Evolutionary conservation across 164 flowering plant genomes (phyloP), one percentile per base, ranked within the genome.

Genomic region (Liriodendron chinense): DNA sequence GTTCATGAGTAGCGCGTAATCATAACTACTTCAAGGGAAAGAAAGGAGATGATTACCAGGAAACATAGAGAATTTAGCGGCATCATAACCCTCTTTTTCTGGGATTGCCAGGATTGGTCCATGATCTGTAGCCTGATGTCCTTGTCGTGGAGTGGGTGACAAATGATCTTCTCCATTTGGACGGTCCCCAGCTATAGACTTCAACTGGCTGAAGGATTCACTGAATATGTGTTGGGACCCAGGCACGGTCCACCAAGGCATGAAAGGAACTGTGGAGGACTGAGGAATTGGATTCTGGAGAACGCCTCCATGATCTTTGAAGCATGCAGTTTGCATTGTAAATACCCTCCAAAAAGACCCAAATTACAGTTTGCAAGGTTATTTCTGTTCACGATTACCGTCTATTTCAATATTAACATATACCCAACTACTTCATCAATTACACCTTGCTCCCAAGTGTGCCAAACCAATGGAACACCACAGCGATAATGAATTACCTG

Each of bases 241-340:
- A 26, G 79, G 43, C 9, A 80, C 77, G 78, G 80, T 80, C 92
- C 91, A 87, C 84, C 87, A 82, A 68, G 90, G 83, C 69, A 76
- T 68, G 1, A 82, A 50, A 63, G 81, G 77, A 47, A 59, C 75
- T 0, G 89, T 75, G 34, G 88, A 68, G 69, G 87, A 57, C 66
- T 86, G 87, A 68, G 86, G 82, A 47, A 73, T 65, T 6, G 84
- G 72, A 79, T 79, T 87, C 53, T 77, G 84, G 59, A 34, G 63
- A 71, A 71, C 10, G 10, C 66, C 87, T 74, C 82, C 87, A 70
- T 83, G 85, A 47, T 88, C 89, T 79, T 85, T 88, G 69, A 84
- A 76, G 78, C 77, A 82, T 24, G 80, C 74, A 59, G 89, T 78
- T 71, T 84, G 84, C 89, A 83, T 84, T 76, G 70, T 74, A 53